Base-by-base conservation (phyloP, 345 rosid species). In the Anastatica hierochuntica region DNA sequence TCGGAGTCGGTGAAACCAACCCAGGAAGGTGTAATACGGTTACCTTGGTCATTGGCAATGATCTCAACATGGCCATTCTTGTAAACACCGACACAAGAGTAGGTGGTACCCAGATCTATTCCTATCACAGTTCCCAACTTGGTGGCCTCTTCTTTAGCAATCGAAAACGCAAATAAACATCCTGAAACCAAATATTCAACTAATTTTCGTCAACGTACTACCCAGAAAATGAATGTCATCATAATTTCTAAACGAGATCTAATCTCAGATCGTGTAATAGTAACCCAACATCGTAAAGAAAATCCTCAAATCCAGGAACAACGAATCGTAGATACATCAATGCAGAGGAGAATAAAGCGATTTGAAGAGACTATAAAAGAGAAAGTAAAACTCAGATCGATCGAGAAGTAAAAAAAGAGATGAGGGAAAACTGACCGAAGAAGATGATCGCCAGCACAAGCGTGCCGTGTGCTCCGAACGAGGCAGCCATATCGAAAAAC, bases 21-120 rank as follows among this genome's bases (percentile, higher is more conserved):
- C 80, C 80, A 76, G 1, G 80, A 76, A 17, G 80, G 80, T 24
- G 80, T 76, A 42, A 76, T 76, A 62, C 80, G 77, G 51, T 76
- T 76, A 19, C 80, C 80, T 66, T 76, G 80, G 64, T 76, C 80
- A 50, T 76, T 76, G 27, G 80, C 80, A 45, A 76, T 72, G 54
- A 76, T 76, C 46, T 76, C 80, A 5, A 76, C 80, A 38, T 76
- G 75, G 9, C 80, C 80, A 27, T 69, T 72, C 39, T 72, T 76
- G 59, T 76, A 76, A 27, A 76, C 80, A 53, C 80, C 80, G 33
- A 76, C 80, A 62, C 79, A 72, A 29, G 33, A 29, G 33, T 29
- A 29, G 8, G 33, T 29, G 8, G 33, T 29, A 6, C 33, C 33
- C 3, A 24, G 80, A 76, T 76, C 80, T 38, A 76, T 76, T 17